A percentile compares a stretch with the other conserved stretches of the same genome.
phyloP scores from a whole-genome alignment of 2,329 filamentous ascomycete species.

The Ceratocystis papillata region DNA sequence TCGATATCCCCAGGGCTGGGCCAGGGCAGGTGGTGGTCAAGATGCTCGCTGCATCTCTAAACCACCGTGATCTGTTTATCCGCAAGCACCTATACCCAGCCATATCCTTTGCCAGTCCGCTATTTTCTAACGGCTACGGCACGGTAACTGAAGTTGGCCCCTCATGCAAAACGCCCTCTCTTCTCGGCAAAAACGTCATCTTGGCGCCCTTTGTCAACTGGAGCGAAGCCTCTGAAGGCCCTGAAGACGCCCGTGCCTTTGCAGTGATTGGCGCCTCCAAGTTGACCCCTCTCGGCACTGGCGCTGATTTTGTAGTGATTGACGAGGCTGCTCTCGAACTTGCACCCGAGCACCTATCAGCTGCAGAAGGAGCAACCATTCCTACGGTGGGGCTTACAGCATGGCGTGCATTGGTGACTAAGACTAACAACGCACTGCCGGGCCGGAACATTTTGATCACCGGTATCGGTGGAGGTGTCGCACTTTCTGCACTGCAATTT shows the following conservation, averaged over 20 bases:
- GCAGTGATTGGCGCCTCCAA: constrained; percentile 60
- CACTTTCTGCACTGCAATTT: constrained; percentile 70
- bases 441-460: constrained; percentile 75
- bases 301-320: constrained; percentile 62
- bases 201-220: constrained; percentile 71
- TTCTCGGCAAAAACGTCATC: constrained; percentile 58
- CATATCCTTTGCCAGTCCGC: constrained; percentile 64
- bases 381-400: constrained; percentile 78
- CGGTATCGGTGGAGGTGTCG: constrained; percentile 87
- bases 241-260: constrained; percentile 53
- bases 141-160: constrained; percentile 56
- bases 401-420: constrained; percentile 76
- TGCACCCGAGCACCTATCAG: constrained; percentile 59
- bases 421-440: constrained; percentile 52
- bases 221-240: constrained; percentile 58
- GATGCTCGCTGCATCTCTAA: constrained; percentile 70
- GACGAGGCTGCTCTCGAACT: constrained; percentile 62
- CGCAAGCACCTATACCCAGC: constrained; percentile 84
- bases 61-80: constrained; percentile 92
- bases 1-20: constrained; percentile 52
- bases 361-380: constrained; percentile 69
- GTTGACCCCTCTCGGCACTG: constrained; percentile 51
- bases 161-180: constrained; percentile 32
- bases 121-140: constrained; percentile 76
- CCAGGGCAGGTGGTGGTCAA: constrained; percentile 62